These are phyloP conservation scores for Parietaria judaica DNA, from an alignment of 306 rosid species.

Conservation along the genomic window DNA sequence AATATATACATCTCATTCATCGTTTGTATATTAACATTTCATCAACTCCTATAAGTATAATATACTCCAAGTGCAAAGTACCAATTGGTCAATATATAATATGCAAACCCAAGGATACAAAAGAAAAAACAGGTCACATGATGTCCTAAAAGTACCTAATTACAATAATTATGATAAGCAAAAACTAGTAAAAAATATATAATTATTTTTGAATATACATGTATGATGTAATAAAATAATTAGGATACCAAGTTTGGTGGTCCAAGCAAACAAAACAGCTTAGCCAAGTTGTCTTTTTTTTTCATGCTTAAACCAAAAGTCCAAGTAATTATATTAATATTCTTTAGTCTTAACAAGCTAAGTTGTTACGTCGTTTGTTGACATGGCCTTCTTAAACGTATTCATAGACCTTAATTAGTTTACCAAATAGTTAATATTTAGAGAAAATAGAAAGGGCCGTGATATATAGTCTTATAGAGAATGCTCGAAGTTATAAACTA, in stretches of 20 bases:
- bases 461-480: too few species aligned
- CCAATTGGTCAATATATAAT: not conserved
- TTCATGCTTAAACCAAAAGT: too few species aligned
- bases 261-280: conserved; percentile 4
- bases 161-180: not conserved
- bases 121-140: not conserved
- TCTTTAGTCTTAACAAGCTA: too few species aligned
- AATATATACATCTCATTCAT: too few species aligned
- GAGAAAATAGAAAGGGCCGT: too few species aligned
- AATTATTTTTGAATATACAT: not conserved
- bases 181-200: not conserved
- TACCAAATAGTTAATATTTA: too few species aligned
- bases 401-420: too few species aligned
- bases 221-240: not conserved
- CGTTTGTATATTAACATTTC: not conserved
- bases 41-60: not conserved
- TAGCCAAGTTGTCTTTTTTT: not conserved
- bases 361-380: too few species aligned
- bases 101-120: not conserved
- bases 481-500: too few species aligned
- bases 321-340: too few species aligned
- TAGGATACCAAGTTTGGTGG: conserved; percentile 2
- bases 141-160: not conserved
- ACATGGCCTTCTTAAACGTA: too few species aligned
- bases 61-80: not conserved